These are phyloP conservation scores for Solanum chmielewskii DNA, from an alignment of 257 asterid genomes.

Conservation along the genomic window DNA sequence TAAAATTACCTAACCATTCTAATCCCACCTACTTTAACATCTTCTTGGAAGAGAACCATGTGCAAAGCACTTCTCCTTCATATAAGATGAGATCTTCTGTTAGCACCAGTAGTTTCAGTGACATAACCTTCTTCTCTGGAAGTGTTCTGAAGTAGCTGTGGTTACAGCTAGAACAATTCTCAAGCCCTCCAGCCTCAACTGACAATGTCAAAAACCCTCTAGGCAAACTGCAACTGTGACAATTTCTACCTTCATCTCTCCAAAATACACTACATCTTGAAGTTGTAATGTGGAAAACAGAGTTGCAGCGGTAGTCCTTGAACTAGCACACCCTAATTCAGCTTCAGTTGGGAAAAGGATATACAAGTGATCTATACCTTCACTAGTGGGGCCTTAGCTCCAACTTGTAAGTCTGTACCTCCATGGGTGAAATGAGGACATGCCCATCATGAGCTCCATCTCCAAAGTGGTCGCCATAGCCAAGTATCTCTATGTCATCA, in stretches of 20 bases:
- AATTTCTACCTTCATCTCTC: background rate
- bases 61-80: background rate
- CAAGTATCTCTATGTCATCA: constrained; percentile 65
- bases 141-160: background rate
- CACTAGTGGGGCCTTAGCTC: constrained; percentile 41
- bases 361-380: background rate
- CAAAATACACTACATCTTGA: background rate
- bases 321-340: background rate
- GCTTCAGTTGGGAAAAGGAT: background rate
- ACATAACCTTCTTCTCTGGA: background rate
- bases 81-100: background rate
- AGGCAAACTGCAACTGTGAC: background rate
- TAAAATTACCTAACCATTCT: background rate
- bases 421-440: constrained; percentile 82
- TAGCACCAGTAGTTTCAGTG: background rate
- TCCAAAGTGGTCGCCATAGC: constrained; percentile 62
- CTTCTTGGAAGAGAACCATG: background rate
- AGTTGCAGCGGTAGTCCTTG: background rate
- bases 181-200: background rate
- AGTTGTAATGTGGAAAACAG: background rate
- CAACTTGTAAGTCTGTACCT: constrained; percentile 87
- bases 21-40: background rate
- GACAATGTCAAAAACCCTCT: background rate
- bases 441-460: constrained; percentile 82
- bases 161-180: background rate